Conservation (phyloP, 192 early-diverging fungal species). For the Entomortierella chlamydospora region DNA sequence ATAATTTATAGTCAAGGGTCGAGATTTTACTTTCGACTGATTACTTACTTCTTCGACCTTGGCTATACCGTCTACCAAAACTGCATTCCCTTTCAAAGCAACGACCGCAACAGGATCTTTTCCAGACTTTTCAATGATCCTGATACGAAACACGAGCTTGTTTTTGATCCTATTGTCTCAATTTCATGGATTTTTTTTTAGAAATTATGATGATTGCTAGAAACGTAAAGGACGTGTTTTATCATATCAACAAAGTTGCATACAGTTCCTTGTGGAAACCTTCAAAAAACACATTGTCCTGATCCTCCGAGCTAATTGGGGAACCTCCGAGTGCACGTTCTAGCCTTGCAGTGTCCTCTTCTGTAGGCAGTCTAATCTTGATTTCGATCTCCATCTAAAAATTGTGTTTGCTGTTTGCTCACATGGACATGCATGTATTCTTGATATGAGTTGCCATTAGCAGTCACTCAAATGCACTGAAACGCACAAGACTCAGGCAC, state of each 20-base stretch:
- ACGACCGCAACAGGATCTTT: slow-evolving; percentile 31
- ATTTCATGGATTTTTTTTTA: background rate
- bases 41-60: slow-evolving; percentile 31
- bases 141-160: slow-evolving; percentile 40
- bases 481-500: too few relatives aligned
- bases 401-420: background rate
- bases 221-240: background rate
- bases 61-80: slow-evolving; percentile 42
- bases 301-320: slow-evolving; percentile 22
- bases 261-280: slow-evolving; percentile 41
- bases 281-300: slow-evolving; percentile 53
- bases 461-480: too few relatives aligned
- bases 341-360: slow-evolving; percentile 26
- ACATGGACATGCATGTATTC: background rate
- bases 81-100: slow-evolving; percentile 48
- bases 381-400: slow-evolving; percentile 47
- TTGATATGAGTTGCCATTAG: background rate
- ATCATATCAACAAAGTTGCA: background rate
- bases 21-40: background rate
- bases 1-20: background rate
- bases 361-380: slow-evolving; percentile 46
- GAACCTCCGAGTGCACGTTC: slow-evolving; percentile 27
- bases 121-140: slow-evolving; percentile 41
- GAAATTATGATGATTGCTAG: too few relatives aligned
- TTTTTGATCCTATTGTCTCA: slow-evolving; percentile 9